phyloP scores from a whole-genome alignment of 1,139 yeast genomes.

The Candida freyschussii region DNA sequence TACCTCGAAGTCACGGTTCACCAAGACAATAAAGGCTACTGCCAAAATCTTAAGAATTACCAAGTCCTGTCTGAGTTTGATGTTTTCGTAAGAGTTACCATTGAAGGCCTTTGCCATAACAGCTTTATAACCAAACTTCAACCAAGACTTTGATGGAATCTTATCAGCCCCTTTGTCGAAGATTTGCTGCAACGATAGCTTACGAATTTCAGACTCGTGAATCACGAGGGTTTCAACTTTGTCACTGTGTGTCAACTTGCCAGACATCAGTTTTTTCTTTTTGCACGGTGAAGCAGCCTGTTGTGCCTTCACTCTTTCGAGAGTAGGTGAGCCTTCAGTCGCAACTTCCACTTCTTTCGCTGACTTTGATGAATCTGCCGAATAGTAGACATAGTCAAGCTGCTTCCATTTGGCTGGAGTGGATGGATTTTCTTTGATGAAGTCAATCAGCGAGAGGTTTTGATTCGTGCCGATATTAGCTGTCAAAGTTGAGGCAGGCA shows the following conservation, averaged over 20 bases:
- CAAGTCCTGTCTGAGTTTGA: conserved; percentile 53
- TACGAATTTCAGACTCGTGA: conserved; percentile 22
- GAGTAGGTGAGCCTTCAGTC: conserved; percentile 14
- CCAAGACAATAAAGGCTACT: conserved; percentile 56
- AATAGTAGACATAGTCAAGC: conserved; percentile 52
- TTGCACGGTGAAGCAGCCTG: conserved; percentile 22
- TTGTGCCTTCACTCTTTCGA: conserved; percentile 10
- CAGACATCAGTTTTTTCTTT: conserved; percentile 10
- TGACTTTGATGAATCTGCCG: conserved; percentile 10
- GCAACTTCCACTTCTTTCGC: conserved; percentile 1
- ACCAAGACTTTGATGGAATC: conserved; percentile 62
- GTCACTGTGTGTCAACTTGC: conserved; percentile 9
- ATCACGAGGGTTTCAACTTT: conserved; percentile 33
- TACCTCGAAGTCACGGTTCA: conserved; percentile 41
- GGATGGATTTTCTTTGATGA: conserved; percentile 41
- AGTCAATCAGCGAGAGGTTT: conserved; percentile 52
- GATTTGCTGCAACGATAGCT: conserved; percentile 55
- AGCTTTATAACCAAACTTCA: conserved; percentile 58
- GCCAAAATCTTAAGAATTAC: conserved; percentile 64
- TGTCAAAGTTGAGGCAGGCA: conserved; percentile 43
- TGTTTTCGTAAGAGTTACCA: conserved; percentile 48
- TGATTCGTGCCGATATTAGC: conserved; percentile 32
- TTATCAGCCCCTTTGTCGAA: conserved; percentile 54
- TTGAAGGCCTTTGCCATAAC: conserved; percentile 71
- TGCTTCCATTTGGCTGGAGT: conserved; percentile 56